Evolutionary conservation across 2,329 filamentous ascomycete species (phyloP).

Genomic region (Escovopsis sp.): DNA sequence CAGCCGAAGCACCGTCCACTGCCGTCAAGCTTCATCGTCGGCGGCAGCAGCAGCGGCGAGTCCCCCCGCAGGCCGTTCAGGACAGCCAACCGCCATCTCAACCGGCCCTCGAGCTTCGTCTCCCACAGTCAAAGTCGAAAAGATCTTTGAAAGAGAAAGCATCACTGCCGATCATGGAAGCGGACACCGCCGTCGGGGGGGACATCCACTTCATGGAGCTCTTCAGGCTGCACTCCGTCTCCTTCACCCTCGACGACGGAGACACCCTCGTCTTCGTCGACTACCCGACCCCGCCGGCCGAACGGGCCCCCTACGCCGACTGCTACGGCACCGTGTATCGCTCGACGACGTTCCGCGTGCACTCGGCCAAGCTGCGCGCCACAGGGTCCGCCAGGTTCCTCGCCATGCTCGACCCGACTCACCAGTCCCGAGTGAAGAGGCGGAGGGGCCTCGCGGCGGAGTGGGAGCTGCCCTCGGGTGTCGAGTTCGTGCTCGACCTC

Average conservation of each 20-base stretch:
- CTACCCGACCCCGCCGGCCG: slow-evolving; percentile 14
- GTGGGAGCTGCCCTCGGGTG: slow-evolving; percentile 19
- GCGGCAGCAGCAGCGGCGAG: too few relatives aligned
- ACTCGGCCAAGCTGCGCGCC: slow-evolving; percentile 30
- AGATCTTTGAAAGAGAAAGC: too few relatives aligned
- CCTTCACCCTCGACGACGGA: slow-evolving; percentile 18
- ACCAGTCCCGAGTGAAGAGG: slow-evolving; percentile 25
- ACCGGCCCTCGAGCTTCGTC: too few relatives aligned
- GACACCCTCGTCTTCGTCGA: slow-evolving; percentile 32
- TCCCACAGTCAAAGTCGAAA: too few relatives aligned
- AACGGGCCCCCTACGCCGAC: slow-evolving; percentile 11
- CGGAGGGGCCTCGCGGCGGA: slow-evolving; percentile 21
- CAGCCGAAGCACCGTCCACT: neutral
- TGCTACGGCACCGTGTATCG: slow-evolving; percentile 21
- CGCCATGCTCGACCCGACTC: slow-evolving; percentile 27
- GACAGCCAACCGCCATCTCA: too few relatives aligned
- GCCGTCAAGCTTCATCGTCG: neutral
- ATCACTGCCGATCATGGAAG: neutral
- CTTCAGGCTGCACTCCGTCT: slow-evolving; percentile 12
- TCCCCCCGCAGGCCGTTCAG: too few relatives aligned
- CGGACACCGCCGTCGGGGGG: neutral
- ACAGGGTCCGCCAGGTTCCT: slow-evolving; percentile 33
- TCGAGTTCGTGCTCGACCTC: slow-evolving; percentile 48
- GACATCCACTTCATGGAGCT: slow-evolving; percentile 3
- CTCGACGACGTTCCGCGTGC: slow-evolving; percentile 27